A percentile compares a stretch with the other conserved stretches of the same genome.
phyloP scores from a whole-genome alignment of 306 rosid genomes.

The Pyrus betulifolia region DNA sequence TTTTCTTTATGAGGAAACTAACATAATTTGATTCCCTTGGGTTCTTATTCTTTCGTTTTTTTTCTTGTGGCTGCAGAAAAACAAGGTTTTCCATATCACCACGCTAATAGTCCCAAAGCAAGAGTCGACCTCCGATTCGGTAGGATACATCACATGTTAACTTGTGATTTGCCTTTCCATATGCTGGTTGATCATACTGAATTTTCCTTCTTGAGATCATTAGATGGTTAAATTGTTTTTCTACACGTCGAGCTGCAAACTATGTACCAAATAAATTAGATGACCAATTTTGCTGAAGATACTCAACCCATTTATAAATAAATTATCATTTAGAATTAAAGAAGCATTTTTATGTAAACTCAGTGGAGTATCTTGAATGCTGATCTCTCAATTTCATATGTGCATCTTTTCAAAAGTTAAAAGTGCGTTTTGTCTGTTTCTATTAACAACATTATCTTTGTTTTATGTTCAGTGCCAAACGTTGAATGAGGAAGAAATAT shows the following conservation, averaged over 20 bases:
- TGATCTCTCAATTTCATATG: neutral
- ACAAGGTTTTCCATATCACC: constrained; percentile 89
- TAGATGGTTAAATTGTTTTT: neutral
- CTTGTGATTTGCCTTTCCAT: constrained; percentile 5
- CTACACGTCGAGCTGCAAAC: neutral
- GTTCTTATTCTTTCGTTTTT: constrained; percentile 27
- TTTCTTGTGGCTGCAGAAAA: constrained; percentile 59
- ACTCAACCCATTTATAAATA: too few relatives aligned
- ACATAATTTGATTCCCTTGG: constrained; percentile 12
- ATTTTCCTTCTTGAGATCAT: neutral
- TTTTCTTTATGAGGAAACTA: neutral
- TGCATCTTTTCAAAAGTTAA: neutral
- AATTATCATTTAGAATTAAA: neutral
- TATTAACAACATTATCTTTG: constrained; percentile 3
- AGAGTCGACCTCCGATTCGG: constrained; percentile 95
- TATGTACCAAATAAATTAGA: neutral
- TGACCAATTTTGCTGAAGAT: neutral
- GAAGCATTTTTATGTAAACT: neutral
- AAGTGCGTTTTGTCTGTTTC: neutral
- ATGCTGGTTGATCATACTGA: neutral
- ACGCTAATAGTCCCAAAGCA: constrained; percentile 96
- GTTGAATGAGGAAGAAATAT: constrained; percentile 95
- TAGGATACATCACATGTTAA: constrained; percentile 35
- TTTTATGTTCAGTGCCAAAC: constrained; percentile 72
- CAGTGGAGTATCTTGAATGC: neutral